Evolutionary conservation across 2,329 filamentous ascomycete genomes (phyloP), one percentile per base, ranked within the genome.

Genomic region (Colletotrichum trifolii): DNA sequence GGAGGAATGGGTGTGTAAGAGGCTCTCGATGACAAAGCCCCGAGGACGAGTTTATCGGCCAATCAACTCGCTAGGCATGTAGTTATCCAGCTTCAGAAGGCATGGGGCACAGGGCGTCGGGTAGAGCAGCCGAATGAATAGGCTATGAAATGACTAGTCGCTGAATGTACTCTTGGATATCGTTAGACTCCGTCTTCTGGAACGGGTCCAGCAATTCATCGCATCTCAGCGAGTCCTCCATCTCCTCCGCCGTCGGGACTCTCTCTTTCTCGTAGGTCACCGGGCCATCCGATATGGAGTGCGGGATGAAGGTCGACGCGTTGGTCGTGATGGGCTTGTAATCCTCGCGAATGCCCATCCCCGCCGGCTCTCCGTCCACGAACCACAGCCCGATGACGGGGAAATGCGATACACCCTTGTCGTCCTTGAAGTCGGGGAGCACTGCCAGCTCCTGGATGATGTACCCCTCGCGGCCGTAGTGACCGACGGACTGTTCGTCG

Each of bases 311-410:
- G 4, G 15, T 17, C 8, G 56, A 59, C 5, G 8, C 5, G 15
- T 59, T 53, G 11, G 56, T 36, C 3, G 56, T 59, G 1, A 59
- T 50, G 6, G 56, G 56, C 8, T 25, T 59, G n/a, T 8, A 13
- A 3, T 52, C 56, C 38, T 59, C 56, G n/a, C 56, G 56, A 1
- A 53, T 43, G 8, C 46, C 56, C 56, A 59, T 53, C 9, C 56
- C 56, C 11, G 33, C 56, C 1, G 36, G 33, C 12, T 59, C 56
- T 4, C 56, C 56, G 8, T 59, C 56, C 9, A 59, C 38, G 12
- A 60, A 54, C 43, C 43, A 60, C 8, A 60, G 43, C 2, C 58
- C 58, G 9, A 60, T 17, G 12, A 60, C 58, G 35, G 58, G 58
- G 17, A 40, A 60, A 4, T 47, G 25, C 13, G 50, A 17, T 8